Base-by-base conservation (phyloP, 2,329 filamentous ascomycete species). In the Alternaria brassicicola region DNA sequence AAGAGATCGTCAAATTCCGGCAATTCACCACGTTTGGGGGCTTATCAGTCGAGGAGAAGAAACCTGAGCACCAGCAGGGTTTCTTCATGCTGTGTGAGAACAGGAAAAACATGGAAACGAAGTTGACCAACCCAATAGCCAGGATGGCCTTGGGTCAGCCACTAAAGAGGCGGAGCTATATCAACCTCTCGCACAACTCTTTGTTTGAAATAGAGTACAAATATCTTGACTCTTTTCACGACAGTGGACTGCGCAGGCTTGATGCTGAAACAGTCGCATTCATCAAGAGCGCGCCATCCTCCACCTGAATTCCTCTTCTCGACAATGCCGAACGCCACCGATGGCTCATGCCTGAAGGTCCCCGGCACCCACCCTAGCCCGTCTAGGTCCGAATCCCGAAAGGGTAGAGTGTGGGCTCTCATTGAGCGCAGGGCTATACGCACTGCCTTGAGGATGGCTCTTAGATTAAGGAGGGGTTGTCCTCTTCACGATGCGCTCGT, bases 111-210 rank as follows among this genome's bases (percentile, higher is more conserved):
- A 41, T 21, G 15, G n/a, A 25, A 17, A 30, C 33, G 25, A 7
- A 10, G 8, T 17, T 23, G 6, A 23, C 46, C 19, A 38, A 52
- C 15, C 4, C 39, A 23, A 33, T 63, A 4, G 54, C 61, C 46
- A 61, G 41, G 8, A 23, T 68, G 25, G 43, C 30, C 8, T 13
- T 57, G 21, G 59, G 47, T 19, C 69, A 31, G 21, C 52, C 28
- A 13, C 70, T 70, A 43, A 13, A 7, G 12, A 68, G 61, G 45
- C 53, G 60, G 12, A 66, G 62, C 23, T 71, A 64, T 41, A 42
- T 72, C 49, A 71, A 71, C 35, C 55, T 68, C 38, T 57, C 52
- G 3, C 23, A 13, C 1, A 55, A 62, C 13, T 25, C 45, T 2
- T 33, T 58, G 3, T 59, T 62, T 35, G 9, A 39, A 3, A 62